Conservation (phyloP, 371 early-diverging fungal species). For the Circinella minor region DNA sequence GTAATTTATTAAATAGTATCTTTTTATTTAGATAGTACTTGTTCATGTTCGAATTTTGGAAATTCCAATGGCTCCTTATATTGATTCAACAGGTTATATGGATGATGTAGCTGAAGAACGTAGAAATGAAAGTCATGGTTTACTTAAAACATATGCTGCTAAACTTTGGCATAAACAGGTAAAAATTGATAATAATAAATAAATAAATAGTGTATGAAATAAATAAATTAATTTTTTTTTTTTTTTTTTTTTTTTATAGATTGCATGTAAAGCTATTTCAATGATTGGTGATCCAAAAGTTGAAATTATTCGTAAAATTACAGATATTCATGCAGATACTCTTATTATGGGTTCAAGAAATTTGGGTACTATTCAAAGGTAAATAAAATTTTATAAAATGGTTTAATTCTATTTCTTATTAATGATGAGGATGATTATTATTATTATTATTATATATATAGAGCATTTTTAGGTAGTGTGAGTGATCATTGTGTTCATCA, state of each 20-base stretch:
- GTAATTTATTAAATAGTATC: no score
- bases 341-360: conserved; percentile 65
- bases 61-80: conserved; percentile 46
- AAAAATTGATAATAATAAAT: not conserved
- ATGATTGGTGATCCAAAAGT: conserved; percentile 63
- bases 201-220: not conserved
- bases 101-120: conserved; percentile 44
- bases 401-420: no score
- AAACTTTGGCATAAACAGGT: conserved; percentile 36
- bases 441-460: conserved; percentile 13
- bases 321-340: conserved; percentile 58
- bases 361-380: conserved; percentile 58
- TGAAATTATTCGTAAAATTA: conserved; percentile 58
- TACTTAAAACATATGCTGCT: conserved; percentile 40
- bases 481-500: conserved; percentile 59
- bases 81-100: conserved; percentile 38
- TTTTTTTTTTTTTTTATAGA: conserved; percentile 18
- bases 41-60: conserved; percentile 45
- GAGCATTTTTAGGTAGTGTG: conserved; percentile 60
- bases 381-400: no score
- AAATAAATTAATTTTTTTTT: no score
- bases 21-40: conserved; percentile 28
- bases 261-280: conserved; percentile 63
- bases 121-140: conserved; percentile 43
- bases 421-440: no score